phyloP scores from a whole-genome alignment of 768 basidiomycete genomes.

The Lenzites betulinus region DNA sequence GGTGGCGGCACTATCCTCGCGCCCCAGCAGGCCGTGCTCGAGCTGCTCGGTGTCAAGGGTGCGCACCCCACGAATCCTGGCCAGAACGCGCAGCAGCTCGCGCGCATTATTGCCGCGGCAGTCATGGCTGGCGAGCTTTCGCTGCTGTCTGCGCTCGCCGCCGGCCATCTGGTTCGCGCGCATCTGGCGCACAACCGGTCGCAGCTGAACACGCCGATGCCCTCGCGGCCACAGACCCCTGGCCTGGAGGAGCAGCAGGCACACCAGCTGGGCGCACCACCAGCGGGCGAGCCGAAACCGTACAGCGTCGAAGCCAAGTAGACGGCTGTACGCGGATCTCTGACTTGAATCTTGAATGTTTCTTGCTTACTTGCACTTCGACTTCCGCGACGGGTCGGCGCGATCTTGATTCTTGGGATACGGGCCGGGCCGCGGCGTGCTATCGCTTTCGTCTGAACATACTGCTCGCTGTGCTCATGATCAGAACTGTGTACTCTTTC shows the following conservation, averaged over 20 bases:
- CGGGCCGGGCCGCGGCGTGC: neutral
- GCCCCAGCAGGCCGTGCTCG: slow-evolving; percentile 88
- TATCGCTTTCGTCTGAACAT: neutral
- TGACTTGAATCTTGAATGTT: neutral
- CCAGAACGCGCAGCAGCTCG: slow-evolving; percentile 85
- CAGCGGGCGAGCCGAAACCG: slow-evolving; percentile 2
- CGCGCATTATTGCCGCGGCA: slow-evolving; percentile 84
- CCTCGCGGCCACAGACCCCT: slow-evolving; percentile 63
- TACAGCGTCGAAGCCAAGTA: slow-evolving; percentile 17
- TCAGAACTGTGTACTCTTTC: neutral
- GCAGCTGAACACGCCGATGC: slow-evolving; percentile 71
- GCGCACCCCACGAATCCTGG: slow-evolving; percentile 88
- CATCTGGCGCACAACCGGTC: slow-evolving; percentile 93
- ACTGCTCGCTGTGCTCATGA: too few relatives aligned
- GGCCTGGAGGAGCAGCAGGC: slow-evolving; percentile 32
- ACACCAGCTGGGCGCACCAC: neutral
- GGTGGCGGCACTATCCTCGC: slow-evolving; percentile 93
- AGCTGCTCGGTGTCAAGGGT: slow-evolving; percentile 91
- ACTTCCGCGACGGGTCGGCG: neutral
- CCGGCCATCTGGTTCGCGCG: slow-evolving; percentile 91
- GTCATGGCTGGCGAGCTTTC: slow-evolving; percentile 99
- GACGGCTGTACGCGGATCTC: neutral
- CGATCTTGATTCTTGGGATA: slow-evolving; percentile 2
- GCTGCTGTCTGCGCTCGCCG: slow-evolving; percentile 88
- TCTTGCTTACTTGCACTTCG: neutral